Evolutionary conservation across 139 green algal species (phyloP).

Genomic region (Micromonas pusilla): DNA sequence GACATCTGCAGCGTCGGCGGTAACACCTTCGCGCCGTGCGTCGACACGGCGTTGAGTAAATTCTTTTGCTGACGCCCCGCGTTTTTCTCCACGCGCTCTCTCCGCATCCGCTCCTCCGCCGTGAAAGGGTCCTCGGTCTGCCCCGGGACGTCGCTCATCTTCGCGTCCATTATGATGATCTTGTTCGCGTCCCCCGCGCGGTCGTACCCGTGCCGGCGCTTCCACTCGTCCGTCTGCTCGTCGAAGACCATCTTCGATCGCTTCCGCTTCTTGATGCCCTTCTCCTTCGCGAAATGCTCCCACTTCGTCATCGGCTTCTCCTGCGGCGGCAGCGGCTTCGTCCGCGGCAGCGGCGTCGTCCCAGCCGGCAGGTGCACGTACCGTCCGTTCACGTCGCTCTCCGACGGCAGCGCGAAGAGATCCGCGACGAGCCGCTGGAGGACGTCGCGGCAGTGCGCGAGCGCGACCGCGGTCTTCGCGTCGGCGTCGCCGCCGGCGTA

Average conservation of each 20-base stretch:
- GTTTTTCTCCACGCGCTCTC: constrained; percentile 65
- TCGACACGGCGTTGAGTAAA: constrained; percentile 50
- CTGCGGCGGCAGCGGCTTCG: constrained; percentile 75
- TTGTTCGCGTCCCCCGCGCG: constrained; percentile 66
- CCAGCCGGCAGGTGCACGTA: constrained; percentile 66
- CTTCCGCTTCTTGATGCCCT: constrained; percentile 91
- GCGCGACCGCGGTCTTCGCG: constrained; percentile 40
- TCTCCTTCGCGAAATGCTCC: constrained; percentile 88
- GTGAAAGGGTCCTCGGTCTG: constrained; percentile 83
- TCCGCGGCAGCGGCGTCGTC: constrained; percentile 60
- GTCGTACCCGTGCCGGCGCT: constrained; percentile 82
- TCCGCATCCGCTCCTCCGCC: constrained; percentile 57
- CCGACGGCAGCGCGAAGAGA: constrained; percentile 66
- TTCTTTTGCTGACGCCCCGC: constrained; percentile 65
- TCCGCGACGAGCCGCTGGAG: constrained; percentile 59
- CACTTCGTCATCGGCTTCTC: constrained; percentile 73
- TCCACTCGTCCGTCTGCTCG: constrained; percentile 65
- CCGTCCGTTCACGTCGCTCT: constrained; percentile 43
- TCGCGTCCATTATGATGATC: constrained; percentile 83
- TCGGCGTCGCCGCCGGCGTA: constrained; percentile 1
- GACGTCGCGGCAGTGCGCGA: constrained; percentile 52
- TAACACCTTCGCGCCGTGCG: constrained; percentile 6
- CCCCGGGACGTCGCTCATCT: constrained; percentile 54
- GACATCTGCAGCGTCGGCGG: constrained; percentile 26
- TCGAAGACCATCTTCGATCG: constrained; percentile 80